phyloP scores from a whole-genome alignment of 495 filamentous ascomycete species.

The Xylaria palmicola region DNA sequence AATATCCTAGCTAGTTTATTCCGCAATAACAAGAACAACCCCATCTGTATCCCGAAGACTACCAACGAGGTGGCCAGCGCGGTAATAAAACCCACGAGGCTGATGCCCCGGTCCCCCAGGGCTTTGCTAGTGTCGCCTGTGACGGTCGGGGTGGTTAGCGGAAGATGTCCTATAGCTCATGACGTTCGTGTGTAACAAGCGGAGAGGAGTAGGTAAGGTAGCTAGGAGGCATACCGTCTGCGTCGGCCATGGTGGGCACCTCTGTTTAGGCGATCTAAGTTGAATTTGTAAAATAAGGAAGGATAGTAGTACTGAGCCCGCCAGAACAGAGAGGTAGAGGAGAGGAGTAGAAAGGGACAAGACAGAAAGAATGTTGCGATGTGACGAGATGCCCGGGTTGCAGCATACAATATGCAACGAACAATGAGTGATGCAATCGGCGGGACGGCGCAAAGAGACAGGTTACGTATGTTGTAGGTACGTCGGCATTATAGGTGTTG shows the following conservation, averaged over 20 bases:
- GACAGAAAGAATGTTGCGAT: not conserved
- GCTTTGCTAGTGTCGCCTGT: constrained; percentile 29
- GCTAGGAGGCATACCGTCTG: constrained; percentile 22
- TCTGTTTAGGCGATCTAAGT: not conserved
- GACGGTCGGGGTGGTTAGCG: not conserved
- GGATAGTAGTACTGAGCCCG: not conserved
- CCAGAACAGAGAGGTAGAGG: not conserved
- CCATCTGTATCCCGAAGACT: constrained; percentile 75
- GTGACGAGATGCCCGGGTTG: not conserved
- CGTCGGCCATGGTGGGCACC: constrained; percentile 19
- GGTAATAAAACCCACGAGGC: constrained; percentile 67
- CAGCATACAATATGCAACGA: not conserved
- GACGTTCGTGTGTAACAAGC: not conserved
- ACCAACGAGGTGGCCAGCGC: constrained; percentile 69
- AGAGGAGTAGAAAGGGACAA: not conserved
- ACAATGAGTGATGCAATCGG: not conserved
- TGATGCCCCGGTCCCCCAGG: constrained; percentile 50
- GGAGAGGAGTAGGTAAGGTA: not conserved
- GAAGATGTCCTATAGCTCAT: not conserved
- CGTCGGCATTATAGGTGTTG: not conserved
- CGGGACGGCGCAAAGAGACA: not conserved
- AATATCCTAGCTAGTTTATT: constrained; percentile 82
- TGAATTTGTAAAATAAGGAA: not conserved
- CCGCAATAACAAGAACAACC: constrained; percentile 74
- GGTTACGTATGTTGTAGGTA: not conserved